Conservation (phyloP, 352 stramenopile species). For the Phytophthora pistaciae region DNA sequence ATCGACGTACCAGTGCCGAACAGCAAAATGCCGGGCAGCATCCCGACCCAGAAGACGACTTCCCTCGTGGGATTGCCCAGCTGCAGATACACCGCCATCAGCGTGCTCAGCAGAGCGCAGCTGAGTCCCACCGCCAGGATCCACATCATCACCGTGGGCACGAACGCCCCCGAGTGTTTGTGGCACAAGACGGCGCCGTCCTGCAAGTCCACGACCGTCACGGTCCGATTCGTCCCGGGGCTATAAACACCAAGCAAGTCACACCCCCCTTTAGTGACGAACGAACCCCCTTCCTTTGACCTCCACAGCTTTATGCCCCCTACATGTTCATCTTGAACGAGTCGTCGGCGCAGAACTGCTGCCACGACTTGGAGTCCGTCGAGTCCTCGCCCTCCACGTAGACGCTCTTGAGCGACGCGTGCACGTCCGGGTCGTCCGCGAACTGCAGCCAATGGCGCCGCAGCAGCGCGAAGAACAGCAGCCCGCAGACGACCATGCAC, state of each 20-base stretch:
- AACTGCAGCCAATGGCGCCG: conserved; percentile 74
- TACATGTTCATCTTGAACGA: conserved; percentile 37
- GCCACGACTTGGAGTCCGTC: conserved; percentile 58
- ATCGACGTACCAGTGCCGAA: conserved; percentile 48
- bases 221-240: conserved; percentile 36
- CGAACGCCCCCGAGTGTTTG: conserved; percentile 31
- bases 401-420: conserved; percentile 70
- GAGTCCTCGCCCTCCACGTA: conserved; percentile 47
- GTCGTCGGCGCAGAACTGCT: conserved; percentile 54
- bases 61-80: conserved; percentile 66
- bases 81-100: conserved; percentile 71
- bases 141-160: conserved; percentile 49
- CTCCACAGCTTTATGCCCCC: neutral
- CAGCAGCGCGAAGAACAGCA: conserved; percentile 76
- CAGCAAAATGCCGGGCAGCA: conserved; percentile 61
- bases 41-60: conserved; percentile 68
- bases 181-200: conserved; percentile 48
- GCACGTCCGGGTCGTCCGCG: conserved; percentile 44
- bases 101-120: conserved; percentile 51
- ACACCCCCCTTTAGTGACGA: conserved; percentile 1
- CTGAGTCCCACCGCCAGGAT: conserved; percentile 60
- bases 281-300: neutral
- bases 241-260: conserved; percentile 13
- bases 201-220: conserved; percentile 37
- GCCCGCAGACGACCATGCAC: conserved; percentile 52